A percentile compares a stretch with the other conserved stretches of the same genome.
These are phyloP conservation scores for Prinsepia uniflora DNA, from an alignment of 306 rosid genomes.

Conservation along the genomic window DNA sequence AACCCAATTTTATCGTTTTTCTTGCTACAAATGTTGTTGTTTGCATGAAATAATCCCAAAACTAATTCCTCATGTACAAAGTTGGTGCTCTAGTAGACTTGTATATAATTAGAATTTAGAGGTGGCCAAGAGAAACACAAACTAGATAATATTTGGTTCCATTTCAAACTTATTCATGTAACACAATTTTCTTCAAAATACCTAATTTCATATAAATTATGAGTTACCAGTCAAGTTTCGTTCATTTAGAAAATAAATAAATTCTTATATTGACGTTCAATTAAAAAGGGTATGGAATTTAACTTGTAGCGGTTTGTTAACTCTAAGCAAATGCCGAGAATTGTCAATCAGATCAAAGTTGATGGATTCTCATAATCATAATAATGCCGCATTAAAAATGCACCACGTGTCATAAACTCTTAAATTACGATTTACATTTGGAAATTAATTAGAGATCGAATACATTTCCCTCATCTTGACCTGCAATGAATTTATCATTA, in stretches of 20 bases:
- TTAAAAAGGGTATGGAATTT: not conserved
- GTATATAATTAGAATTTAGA: not conserved
- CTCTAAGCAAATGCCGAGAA: slow-evolving; percentile 12
- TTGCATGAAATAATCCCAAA: slow-evolving; percentile 11
- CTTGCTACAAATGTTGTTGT: no score
- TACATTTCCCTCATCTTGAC: no score
- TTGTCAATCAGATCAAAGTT: not conserved
- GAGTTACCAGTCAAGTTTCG: not conserved
- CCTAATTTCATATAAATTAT: not conserved
- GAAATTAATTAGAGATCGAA: no score
- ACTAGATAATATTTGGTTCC: not conserved
- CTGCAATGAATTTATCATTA: no score
- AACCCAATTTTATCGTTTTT: no score
- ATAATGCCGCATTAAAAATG: not conserved
- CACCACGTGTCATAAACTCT: no score
- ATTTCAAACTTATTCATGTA: not conserved
- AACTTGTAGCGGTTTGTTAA: slow-evolving; percentile 1
- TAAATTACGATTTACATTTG: no score
- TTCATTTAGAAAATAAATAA: not conserved
- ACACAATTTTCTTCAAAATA: not conserved
- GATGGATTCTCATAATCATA: not conserved
- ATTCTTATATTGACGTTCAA: slow-evolving; percentile 13
- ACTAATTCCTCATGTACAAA: slow-evolving; percentile 10
- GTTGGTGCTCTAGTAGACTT: not conserved
- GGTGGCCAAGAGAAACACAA: not conserved